Conservation (phyloP, 179 eudicot genomes). For the Corrigiola litoralis region DNA sequence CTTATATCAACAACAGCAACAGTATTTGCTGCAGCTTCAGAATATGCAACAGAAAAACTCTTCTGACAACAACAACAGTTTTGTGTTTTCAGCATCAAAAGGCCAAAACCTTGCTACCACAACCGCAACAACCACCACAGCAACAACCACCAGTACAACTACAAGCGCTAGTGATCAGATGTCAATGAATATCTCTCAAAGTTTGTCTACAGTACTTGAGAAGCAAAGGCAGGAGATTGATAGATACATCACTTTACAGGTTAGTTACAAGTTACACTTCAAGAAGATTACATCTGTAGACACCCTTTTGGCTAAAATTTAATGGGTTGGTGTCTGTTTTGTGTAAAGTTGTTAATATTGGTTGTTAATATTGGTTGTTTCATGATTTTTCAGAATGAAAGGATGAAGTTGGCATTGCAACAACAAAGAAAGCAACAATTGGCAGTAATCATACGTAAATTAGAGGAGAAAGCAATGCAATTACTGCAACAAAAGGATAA, state of each 20-base stretch:
- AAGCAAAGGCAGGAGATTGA: constrained; percentile 57
- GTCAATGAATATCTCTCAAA: constrained; percentile 22
- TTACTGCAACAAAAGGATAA: constrained; percentile 55
- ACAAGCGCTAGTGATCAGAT: constrained; percentile 13
- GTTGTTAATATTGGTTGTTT: background rate
- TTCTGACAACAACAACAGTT: constrained; percentile 6
- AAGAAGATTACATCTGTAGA: background rate
- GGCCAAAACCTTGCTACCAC: background rate
- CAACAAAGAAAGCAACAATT: constrained; percentile 62
- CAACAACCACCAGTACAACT: constrained; percentile 15
- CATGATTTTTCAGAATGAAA: constrained; percentile 43
- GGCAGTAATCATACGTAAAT: constrained; percentile 26
- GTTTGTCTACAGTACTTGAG: constrained; percentile 32
- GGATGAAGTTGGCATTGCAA: constrained; percentile 53
- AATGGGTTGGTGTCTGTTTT: background rate
- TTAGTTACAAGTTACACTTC: constrained; percentile 17
- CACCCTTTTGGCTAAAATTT: constrained; percentile 9
- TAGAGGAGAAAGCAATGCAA: constrained; percentile 35
- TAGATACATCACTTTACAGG: constrained; percentile 53
- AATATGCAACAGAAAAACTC: constrained; percentile 18
- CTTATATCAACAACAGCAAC: constrained; percentile 23
- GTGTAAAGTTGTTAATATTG: background rate
- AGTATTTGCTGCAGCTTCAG: constrained; percentile 15
- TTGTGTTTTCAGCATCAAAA: constrained; percentile 19
- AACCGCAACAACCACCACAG: constrained; percentile 2